Conservation (phyloP, 2,329 filamentous ascomycete species). For the Venturia nashicola region DNA sequence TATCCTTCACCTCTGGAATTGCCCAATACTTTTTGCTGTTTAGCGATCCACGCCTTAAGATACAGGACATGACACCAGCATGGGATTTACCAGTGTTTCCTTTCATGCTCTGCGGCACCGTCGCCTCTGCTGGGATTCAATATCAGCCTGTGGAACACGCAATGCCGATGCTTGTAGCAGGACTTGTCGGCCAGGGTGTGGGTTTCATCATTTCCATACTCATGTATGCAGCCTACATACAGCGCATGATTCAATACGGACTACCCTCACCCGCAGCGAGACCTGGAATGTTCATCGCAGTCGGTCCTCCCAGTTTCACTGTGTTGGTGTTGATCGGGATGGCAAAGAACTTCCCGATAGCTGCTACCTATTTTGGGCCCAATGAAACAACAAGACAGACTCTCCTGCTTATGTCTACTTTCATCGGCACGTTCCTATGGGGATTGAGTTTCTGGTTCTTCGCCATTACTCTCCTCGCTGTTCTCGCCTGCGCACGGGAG, state of each 20-base stretch:
- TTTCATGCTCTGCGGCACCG: constrained; percentile 26
- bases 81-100: constrained; percentile 24
- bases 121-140: constrained; percentile 21
- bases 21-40: constrained; percentile 23
- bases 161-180: constrained; percentile 30
- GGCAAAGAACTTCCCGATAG: background rate
- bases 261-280: constrained; percentile 29
- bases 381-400: background rate
- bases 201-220: constrained; percentile 31
- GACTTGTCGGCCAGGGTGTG: constrained; percentile 31
- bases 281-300: constrained; percentile 41
- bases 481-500: constrained; percentile 18
- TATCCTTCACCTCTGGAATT: constrained; percentile 48
- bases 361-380: background rate
- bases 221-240: constrained; percentile 32
- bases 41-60: constrained; percentile 22
- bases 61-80: constrained; percentile 28
- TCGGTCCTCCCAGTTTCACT: constrained; percentile 26
- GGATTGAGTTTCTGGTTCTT: constrained; percentile 40
- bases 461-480: constrained; percentile 28
- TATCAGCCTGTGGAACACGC: constrained; percentile 18
- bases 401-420: background rate
- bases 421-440: constrained; percentile 33
- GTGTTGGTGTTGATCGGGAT: background rate
- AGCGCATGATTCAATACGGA: constrained; percentile 27